These are phyloP conservation scores for Conidiobolus incongruus DNA, from an alignment of 371 early-diverging fungal species.

Conservation along the genomic window DNA sequence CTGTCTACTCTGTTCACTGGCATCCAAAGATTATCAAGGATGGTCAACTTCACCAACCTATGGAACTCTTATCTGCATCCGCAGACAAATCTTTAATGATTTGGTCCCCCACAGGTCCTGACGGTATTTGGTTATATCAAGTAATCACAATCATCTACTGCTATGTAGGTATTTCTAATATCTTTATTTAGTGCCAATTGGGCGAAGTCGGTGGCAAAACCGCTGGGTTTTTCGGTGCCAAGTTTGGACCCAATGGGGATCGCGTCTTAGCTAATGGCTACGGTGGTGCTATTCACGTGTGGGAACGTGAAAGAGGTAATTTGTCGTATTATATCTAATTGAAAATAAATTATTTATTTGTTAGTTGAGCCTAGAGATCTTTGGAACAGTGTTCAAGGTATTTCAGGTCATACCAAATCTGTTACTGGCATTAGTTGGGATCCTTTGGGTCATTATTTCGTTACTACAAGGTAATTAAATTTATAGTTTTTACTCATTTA, in stretches of 20 bases:
- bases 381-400: no score
- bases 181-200: conserved; percentile 27
- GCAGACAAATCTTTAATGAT: conserved; percentile 83
- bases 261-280: conserved; percentile 55
- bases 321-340: not conserved
- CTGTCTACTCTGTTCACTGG: conserved; percentile 56
- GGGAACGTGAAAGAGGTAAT: conserved; percentile 24
- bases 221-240: conserved; percentile 63
- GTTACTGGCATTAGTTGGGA: conserved; percentile 56
- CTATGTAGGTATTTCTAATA: not conserved
- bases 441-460: conserved; percentile 39
- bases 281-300: conserved; percentile 73
- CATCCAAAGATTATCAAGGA: conserved; percentile 3
- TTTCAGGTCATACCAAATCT: conserved; percentile 8
- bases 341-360: not conserved
- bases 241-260: conserved; percentile 40
- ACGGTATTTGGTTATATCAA: conserved; percentile 69
- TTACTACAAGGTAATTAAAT: conserved; percentile 30
- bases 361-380: no score
- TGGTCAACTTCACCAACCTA: conserved; percentile 26
- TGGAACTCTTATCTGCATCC: conserved; percentile 63
- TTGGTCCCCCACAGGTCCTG: conserved; percentile 64
- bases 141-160: conserved; percentile 7
- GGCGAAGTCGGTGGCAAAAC: conserved; percentile 79
- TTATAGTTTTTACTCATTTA: not conserved